phyloP scores from a whole-genome alignment of 192 early-diverging fungal species.

The Coemansia nantahalensis region DNA sequence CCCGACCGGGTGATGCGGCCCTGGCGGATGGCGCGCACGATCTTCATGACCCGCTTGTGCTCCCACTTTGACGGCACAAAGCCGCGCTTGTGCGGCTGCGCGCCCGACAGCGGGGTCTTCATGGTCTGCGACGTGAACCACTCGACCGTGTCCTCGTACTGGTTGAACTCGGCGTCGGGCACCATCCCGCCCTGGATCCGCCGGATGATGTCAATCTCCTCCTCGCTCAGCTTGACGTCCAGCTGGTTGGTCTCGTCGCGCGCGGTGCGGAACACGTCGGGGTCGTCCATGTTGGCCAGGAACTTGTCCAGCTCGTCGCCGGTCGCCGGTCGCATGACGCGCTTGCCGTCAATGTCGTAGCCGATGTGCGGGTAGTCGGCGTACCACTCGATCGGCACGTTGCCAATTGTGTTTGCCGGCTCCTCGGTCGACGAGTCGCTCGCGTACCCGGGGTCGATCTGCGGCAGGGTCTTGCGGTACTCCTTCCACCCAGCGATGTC shows the following conservation, averaged over 20 bases:
- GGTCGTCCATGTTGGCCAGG: conserved; percentile 88
- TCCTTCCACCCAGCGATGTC: conserved; percentile 41
- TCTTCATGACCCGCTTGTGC: conserved; percentile 93
- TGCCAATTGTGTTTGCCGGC: conserved; percentile 87
- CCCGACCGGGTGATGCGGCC: conserved; percentile 74
- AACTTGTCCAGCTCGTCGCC: conserved; percentile 94
- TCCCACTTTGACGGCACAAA: conserved; percentile 96
- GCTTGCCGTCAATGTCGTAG: conserved; percentile 92
- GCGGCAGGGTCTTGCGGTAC: conserved; percentile 64
- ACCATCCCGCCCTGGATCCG: conserved; percentile 78
- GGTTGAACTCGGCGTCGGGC: conserved; percentile 83
- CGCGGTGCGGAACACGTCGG: conserved; percentile 85
- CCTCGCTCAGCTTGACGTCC: conserved; percentile 80
- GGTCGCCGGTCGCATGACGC: conserved; percentile 82
- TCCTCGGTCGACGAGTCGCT: conserved; percentile 92
- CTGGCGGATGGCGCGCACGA: conserved; percentile 91
- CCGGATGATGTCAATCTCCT: conserved; percentile 93
- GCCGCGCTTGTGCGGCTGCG: conserved; percentile 93
- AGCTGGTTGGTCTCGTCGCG: conserved; percentile 77
- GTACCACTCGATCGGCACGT: conserved; percentile 97
- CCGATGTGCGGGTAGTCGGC: conserved; percentile 96
- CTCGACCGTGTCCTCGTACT: conserved; percentile 91
- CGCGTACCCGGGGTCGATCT: conserved; percentile 92
- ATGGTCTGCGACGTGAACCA: conserved; percentile 89
- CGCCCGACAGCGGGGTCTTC: conserved; percentile 77